Evolutionary conservation across 352 stramenopile genomes (phyloP), one percentile per base, ranked within the genome.

Genomic region (Aphanomyces euteiches): DNA sequence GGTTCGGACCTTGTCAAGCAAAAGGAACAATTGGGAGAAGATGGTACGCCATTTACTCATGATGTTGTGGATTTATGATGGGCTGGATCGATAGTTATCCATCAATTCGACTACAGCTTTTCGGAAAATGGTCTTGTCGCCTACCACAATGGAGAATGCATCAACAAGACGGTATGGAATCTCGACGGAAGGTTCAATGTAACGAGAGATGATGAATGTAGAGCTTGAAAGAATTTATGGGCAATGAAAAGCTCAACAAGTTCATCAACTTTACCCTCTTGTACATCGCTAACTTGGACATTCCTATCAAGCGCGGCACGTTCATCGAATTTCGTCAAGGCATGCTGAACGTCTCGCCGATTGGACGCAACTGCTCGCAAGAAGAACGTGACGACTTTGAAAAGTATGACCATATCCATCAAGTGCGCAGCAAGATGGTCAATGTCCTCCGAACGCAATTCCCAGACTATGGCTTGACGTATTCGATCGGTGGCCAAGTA

Each of bases 321-420:
- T 99, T 99, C 78, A 86, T 99, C 63, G 97, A 99, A 85, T 99
- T 99, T 82, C 90, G 97, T 69, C 98, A 94, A 76, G 97, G 97
- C 7, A 99, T 99, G 97, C 92, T 99, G 70, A 99, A 99, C 83
- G 96, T 99, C 73, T 99, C 93, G 66, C 97, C 97, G 40, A 98
- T 99, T 73, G 97, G 97, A 57, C 90, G 97, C 54, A 98, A 99
- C 85, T 99, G 97, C 84, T 98, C 93, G 58, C 91, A 97, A 69
- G 91, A 98, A 64, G 97, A 99, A 85, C 90, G 97, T 58, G 92
- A 99, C 73, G 96, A 93, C 43, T 99, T 98, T 72, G 97, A 99
- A 83, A 82, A 96, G 74, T 99, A 98, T 79, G 97, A 99, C 79
- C 81, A 98, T 72, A 88, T 93, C 41, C 81, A 96, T 79, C 85